Percentiles rank a stretch among this genome's conserved stretches.
phyloP scores from a whole-genome alignment of 1,284 basidiomycete genomes.

The Tilletia horrida region DNA sequence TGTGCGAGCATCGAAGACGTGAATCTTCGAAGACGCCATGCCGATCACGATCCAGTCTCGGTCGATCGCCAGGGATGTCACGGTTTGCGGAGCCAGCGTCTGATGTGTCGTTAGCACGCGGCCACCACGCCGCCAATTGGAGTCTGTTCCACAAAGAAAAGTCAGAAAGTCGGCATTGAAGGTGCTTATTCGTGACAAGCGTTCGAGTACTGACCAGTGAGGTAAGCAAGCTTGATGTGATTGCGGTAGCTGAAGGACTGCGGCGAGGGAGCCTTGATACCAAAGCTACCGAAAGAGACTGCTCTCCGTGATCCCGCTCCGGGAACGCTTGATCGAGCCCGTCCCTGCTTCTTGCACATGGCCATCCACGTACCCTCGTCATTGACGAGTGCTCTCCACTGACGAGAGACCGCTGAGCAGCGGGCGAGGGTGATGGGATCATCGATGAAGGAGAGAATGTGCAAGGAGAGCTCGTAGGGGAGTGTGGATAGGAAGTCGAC shows the following conservation, averaged over 20 bases:
- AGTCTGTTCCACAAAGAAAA: constrained; percentile 55
- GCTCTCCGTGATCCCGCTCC: not conserved
- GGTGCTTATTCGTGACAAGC: not conserved
- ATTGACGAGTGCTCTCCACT: constrained; percentile 73
- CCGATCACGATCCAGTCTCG: constrained; percentile 82
- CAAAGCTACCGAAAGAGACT: constrained; percentile 17
- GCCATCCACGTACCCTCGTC: constrained; percentile 82
- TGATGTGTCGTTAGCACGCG: constrained; percentile 70
- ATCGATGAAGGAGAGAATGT: constrained; percentile 77
- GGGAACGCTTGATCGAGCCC: not conserved
- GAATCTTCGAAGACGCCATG: constrained; percentile 80
- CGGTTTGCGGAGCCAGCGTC: constrained; percentile 65
- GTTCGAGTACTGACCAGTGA: constrained; percentile 64
- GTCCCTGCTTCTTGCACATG: constrained; percentile 63
- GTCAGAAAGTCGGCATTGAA: not conserved
- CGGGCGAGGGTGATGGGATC: constrained; percentile 73
- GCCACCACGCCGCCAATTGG: constrained; percentile 81
- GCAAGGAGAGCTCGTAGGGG: constrained; percentile 77
- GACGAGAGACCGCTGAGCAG: constrained; percentile 69
- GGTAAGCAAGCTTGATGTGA: constrained; percentile 74
- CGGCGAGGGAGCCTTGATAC: constrained; percentile 5
- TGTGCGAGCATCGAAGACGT: constrained; percentile 77
- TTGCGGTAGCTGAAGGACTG: constrained; percentile 63
- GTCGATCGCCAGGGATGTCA: constrained; percentile 84
- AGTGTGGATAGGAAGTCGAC: constrained; percentile 80